Evolutionary conservation across 495 filamentous ascomycete genomes (phyloP).

Genomic region (Penicillium soppii): DNA sequence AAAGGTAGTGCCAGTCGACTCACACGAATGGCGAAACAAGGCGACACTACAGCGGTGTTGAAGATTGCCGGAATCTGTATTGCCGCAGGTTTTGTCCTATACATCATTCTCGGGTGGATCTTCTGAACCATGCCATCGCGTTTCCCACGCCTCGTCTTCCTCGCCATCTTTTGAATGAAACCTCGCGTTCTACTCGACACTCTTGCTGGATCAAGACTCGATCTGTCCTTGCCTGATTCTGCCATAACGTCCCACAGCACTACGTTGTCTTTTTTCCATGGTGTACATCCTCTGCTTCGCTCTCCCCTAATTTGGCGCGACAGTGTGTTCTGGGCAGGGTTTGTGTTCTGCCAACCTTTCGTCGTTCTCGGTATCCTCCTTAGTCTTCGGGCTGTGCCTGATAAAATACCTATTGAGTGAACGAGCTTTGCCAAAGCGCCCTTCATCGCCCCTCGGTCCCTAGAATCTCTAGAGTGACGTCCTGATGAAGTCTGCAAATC

Average conservation of each 20-base stretch:
- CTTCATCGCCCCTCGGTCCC: background rate
- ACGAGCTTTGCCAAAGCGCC: background rate
- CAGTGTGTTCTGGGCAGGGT: background rate
- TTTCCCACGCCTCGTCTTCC: background rate
- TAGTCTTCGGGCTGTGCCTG: background rate
- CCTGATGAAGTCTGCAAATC: constrained; percentile 7
- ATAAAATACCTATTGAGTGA: background rate
- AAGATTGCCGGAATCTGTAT: constrained; percentile 85
- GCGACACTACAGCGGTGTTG: constrained; percentile 86
- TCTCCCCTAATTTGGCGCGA: background rate
- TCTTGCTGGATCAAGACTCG: constrained; percentile 26
- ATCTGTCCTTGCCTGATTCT: background rate
- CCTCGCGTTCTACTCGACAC: background rate
- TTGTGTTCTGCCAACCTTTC: no score
- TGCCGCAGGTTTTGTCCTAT: constrained; percentile 70
- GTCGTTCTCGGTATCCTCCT: background rate
- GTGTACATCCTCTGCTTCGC: background rate
- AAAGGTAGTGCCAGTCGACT: constrained; percentile 86
- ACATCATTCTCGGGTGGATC: constrained; percentile 66
- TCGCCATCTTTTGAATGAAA: background rate
- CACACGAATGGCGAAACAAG: constrained; percentile 85
- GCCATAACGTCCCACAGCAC: background rate
- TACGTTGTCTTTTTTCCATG: background rate
- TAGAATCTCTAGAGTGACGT: constrained; percentile 6
- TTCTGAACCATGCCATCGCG: constrained; percentile 40